These are phyloP conservation scores for Elaeagnus macrophylla DNA, from an alignment of 306 rosid species.

Conservation along the genomic window DNA sequence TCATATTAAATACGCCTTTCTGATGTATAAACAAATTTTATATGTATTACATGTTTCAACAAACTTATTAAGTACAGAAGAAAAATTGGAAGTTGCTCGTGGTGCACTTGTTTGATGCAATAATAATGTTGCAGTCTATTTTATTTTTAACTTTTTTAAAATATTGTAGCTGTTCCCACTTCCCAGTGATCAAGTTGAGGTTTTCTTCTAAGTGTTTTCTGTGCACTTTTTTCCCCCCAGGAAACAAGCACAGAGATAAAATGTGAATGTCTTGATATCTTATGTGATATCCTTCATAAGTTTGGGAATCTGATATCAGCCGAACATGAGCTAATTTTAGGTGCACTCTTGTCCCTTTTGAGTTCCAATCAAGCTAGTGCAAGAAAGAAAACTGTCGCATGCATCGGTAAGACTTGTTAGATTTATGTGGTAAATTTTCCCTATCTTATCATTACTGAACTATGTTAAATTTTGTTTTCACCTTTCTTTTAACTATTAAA, in stretches of 20 bases:
- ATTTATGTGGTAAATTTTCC: not conserved
- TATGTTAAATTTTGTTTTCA: not conserved
- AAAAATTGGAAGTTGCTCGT: too few species aligned
- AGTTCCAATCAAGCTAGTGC: constrained; percentile 83
- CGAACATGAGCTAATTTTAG: constrained; percentile 61
- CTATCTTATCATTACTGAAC: not conserved
- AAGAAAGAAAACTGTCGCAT: constrained; percentile 81
- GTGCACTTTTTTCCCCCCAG: constrained; percentile 29
- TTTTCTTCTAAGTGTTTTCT: constrained; percentile 11
- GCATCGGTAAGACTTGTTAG: constrained; percentile 55
- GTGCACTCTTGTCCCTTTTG: constrained; percentile 79
- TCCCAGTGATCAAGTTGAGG: not conserved
- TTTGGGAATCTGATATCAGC: constrained; percentile 78
- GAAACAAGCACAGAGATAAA: constrained; percentile 74
- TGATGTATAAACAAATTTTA: too few species aligned
- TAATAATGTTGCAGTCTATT: too few species aligned
- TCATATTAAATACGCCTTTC: too few species aligned
- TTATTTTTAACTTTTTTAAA: not conserved
- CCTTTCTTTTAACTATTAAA: not conserved
- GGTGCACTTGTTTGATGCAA: too few species aligned
- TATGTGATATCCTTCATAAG: constrained; percentile 83
- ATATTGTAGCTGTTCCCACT: not conserved
- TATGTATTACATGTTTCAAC: too few species aligned
- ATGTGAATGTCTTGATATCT: constrained; percentile 84
- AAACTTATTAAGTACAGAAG: too few species aligned